Evolutionary conservation across 163 green algal species (phyloP).

Genomic region (Chloroidium sp.): DNA sequence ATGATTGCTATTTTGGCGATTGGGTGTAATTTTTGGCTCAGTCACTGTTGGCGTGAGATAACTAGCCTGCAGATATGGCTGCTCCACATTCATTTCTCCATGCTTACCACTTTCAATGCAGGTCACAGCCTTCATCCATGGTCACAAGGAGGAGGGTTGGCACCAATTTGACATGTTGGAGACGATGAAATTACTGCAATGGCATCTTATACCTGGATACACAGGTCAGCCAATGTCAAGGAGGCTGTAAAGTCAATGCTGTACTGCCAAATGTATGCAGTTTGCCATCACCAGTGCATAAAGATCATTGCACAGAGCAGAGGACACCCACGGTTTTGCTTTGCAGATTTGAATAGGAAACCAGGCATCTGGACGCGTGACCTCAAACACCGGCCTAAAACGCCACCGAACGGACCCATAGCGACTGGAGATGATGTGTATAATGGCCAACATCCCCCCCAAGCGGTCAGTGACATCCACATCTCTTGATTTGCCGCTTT

Average conservation of each 20-base stretch:
- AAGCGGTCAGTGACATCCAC: neutral
- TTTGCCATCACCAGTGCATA: too few species aligned
- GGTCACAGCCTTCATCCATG: neutral
- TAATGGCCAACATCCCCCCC: neutral
- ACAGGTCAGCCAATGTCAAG: neutral
- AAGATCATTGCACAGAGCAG: too few species aligned
- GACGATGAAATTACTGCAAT: neutral
- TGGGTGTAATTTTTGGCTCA: neutral
- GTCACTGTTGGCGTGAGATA: too few species aligned
- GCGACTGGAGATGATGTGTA: neutral
- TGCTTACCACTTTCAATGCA: neutral
- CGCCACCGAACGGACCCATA: neutral
- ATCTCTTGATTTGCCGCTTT: neutral
- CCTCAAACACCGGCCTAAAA: neutral
- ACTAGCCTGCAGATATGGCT: too few species aligned
- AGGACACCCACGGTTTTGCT: neutral
- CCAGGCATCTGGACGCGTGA: neutral
- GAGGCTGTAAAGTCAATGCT: too few species aligned
- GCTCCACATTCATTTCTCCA: neutral
- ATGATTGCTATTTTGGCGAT: neutral
- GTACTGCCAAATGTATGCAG: too few species aligned
- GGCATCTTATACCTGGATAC: neutral
- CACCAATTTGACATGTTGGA: neutral
- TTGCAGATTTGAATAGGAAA: neutral
- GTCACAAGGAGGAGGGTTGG: neutral